phyloP scores from a whole-genome alignment of 2,329 filamentous ascomycete genomes.

The Onygenales sp. region DNA sequence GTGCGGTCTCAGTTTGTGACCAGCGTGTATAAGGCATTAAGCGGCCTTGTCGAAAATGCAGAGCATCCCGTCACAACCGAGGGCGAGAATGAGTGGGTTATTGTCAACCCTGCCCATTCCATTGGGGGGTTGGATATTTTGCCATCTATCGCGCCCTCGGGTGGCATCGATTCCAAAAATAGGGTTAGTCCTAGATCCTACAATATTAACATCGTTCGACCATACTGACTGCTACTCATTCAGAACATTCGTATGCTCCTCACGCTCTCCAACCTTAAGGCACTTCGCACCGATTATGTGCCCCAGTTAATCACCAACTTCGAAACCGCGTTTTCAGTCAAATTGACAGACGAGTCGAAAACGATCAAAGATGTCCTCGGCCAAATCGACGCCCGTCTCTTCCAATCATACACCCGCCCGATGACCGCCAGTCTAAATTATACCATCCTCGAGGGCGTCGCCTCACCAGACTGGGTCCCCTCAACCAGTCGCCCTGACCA shows the following conservation, averaged over 20 bases:
- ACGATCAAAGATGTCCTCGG: constrained; percentile 82
- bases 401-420: constrained; percentile 82
- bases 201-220: constrained; percentile 86
- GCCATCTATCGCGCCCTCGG: constrained; percentile 35
- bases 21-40: constrained; percentile 86
- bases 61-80: constrained; percentile 63
- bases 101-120: constrained; percentile 30
- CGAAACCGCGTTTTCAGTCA: constrained; percentile 87
- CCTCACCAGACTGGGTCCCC: constrained; percentile 62
- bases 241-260: constrained; percentile 88
- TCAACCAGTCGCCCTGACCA: constrained; percentile 52
- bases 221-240: constrained; percentile 33
- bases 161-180: constrained; percentile 45
- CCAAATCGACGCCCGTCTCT: constrained; percentile 84
- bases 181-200: constrained; percentile 31
- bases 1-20: constrained; percentile 87
- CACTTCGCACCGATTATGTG: constrained; percentile 70
- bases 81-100: constrained; percentile 42
- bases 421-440: constrained; percentile 57
- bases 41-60: constrained; percentile 94
- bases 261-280: constrained; percentile 83
- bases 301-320: constrained; percentile 86
- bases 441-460: constrained; percentile 66
- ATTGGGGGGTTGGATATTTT: constrained; percentile 23
- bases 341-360: constrained; percentile 85